These are phyloP conservation scores for Fistulina hepatica DNA, from an alignment of 1,284 basidiomycete species.

Conservation along the genomic window DNA sequence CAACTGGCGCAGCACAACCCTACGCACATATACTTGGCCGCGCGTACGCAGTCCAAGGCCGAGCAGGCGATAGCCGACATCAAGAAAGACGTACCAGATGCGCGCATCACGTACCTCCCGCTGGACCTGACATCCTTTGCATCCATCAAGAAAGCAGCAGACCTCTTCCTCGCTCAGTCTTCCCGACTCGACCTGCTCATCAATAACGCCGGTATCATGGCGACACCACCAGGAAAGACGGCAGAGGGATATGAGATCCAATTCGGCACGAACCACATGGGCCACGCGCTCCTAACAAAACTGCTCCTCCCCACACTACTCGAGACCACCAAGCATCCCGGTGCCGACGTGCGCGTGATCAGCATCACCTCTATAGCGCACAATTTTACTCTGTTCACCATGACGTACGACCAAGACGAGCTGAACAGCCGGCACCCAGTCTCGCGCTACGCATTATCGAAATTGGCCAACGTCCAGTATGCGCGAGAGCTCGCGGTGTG, in stretches of 20 bases:
- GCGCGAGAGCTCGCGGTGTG: slow-evolving; percentile 9
- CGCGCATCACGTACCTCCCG: slow-evolving; percentile 9
- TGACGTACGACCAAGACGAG: slow-evolving; percentile 5
- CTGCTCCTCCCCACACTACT: slow-evolving; percentile 40
- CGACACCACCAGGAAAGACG: slow-evolving; percentile 33
- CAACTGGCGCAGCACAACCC: slow-evolving; percentile 13
- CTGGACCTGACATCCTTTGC: slow-evolving; percentile 14
- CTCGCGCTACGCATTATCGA: slow-evolving; percentile 12
- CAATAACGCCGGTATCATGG: slow-evolving; percentile 54
- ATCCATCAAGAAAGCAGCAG: slow-evolving; percentile 12
- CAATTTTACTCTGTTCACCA: slow-evolving; percentile 6
- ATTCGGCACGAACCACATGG: slow-evolving; percentile 43
- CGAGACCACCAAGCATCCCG: slow-evolving; percentile 21
- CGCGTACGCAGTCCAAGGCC: slow-evolving; percentile 8
- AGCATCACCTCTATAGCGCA: slow-evolving; percentile 7
- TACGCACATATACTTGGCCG: slow-evolving; percentile 11
- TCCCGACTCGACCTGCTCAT: slow-evolving; percentile 35
- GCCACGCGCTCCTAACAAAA: slow-evolving; percentile 39
- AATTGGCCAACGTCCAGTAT: slow-evolving; percentile 12
- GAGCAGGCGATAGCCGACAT: slow-evolving; percentile 3
- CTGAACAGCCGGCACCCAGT: slow-evolving; percentile 9
- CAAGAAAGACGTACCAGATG: slow-evolving; percentile 3
- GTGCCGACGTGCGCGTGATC: slow-evolving; percentile 9
- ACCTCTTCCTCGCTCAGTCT: slow-evolving; percentile 6
- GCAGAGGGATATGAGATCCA: slow-evolving; percentile 43